Base-by-base conservation (phyloP, 306 rosid species). In the Sicyos baderoa region DNA sequence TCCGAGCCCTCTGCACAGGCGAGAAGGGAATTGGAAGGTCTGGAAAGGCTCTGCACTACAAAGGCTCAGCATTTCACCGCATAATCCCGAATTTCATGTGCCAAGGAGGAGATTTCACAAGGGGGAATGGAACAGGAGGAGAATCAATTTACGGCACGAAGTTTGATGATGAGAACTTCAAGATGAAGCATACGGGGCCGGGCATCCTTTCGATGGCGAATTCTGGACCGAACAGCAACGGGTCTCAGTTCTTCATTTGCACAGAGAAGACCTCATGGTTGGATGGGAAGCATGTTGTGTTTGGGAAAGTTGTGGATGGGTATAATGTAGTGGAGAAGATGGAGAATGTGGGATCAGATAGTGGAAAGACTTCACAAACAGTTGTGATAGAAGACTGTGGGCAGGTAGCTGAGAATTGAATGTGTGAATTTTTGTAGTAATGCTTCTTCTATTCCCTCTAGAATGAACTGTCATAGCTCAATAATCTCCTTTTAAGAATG, bases 121-220 rank as follows among this genome's bases (percentile, higher is more conserved):
- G 35, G 57, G 95, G 96, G 5, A 85, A 87, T 78, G 96, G 97
- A 9, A 89, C 95, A 0, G 96, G 96, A 53, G 97, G 97, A 25
- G 97, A 89, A 74, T 89, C 97, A 0, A 92, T 89, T 19, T 92
- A 89, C 7, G 97, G 96, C 4, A 2, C 49, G 0, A 87, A 86
- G 52, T 92, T 92, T 69, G 64, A 70, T 0, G 98, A 89, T 47
- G 95, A 92, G 74, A 92, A 87, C 84, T 92, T 89, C 73, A 83
- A 79, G 74, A 5, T 82, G 76, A 89, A 82, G 69, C 98, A 92
- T 56, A 92, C 92, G 0, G 93, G 84, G 0, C 93, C 91, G 47
- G 96, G 97, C 0, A 54, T 92, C 53, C 81, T 92, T 10, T 89
- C 97, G 7, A 92, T 92, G 96, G 98, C 98, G 0, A 92, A 92